Percentiles rank a stretch among this genome's conserved stretches.
Evolutionary conservation across 73 alveolate species (phyloP).

Genomic region (Tetrahymena elliotti): DNA sequence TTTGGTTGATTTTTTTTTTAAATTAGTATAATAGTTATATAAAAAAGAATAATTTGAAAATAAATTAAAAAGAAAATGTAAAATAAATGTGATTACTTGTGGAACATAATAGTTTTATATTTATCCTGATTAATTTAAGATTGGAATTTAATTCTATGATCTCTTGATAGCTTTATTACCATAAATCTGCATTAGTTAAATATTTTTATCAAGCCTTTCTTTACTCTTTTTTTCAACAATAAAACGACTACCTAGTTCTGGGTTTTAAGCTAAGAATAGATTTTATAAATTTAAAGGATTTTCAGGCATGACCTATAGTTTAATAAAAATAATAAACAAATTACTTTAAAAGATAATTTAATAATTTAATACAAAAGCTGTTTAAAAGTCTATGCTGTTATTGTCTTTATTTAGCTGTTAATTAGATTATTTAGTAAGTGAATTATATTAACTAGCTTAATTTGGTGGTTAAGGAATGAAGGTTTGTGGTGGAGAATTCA

Average conservation of each 20-base stretch:
- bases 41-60: too few relatives aligned
- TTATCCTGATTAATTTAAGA: background rate
- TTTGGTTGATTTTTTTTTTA: too few relatives aligned
- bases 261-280: background rate
- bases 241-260: background rate
- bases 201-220: background rate
- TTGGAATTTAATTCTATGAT: background rate
- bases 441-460: background rate
- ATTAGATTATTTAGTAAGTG: background rate
- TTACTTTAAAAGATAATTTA: background rate
- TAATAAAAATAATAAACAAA: background rate
- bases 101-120: background rate
- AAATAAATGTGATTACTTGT: background rate
- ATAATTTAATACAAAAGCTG: background rate
- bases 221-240: background rate
- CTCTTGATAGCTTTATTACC: background rate
- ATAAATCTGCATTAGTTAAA: background rate
- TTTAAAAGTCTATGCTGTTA: background rate
- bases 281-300: background rate
- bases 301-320: background rate
- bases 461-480: background rate
- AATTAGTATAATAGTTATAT: too few relatives aligned
- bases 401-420: background rate
- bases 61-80: background rate
- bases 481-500: background rate